Base-by-base conservation (phyloP, 495 filamentous ascomycete species). In the Usnea hakonensis region DNA sequence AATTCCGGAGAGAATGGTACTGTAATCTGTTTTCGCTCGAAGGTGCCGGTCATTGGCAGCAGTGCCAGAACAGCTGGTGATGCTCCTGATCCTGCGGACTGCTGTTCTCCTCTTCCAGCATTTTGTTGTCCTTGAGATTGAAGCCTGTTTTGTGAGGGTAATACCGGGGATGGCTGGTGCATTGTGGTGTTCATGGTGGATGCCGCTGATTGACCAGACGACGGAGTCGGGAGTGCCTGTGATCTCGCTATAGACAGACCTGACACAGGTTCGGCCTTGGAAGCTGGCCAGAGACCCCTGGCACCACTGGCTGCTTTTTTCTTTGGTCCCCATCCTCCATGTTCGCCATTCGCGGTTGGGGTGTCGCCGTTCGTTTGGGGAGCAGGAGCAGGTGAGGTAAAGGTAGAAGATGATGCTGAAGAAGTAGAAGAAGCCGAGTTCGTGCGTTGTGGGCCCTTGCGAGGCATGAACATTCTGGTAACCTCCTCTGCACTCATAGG, bases 11-110 rank as follows among this genome's bases (percentile, higher is more conserved):
- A 88, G 72, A 84, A 95, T 16, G 94, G 94, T 23, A 98, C 87
- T 21, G 82, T 87, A 69, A 98, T 97, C 21, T 92, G 91, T 73
- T 98, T 98, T 66, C 90, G 86, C 68, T 97, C 94, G 70, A 98
- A 98, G 5, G 93, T 97, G 43, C 88, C 88, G 62, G 97, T 98
- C 64, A 97, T 79, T 5, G 94, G 94, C 11, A 89, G 75, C 11
- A 98, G 79, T 56, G 87, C 87, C 35, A 97, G 80, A 21, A 95
- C 85, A 3, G 89, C 90, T 40, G 86, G 84, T 21, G 80, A 78
- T 5, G 87, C 87, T 7, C 78, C 68, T 59, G 80, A 81, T 37
- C 76, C 68, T 61, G 77, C 74, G n/a, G 82, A 78, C 53, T 74
- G 72, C 57, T 52, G 48, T 19, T 78, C 76, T 23, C 84, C 78